Base-by-base conservation (phyloP, 2,329 filamentous ascomycete genomes). In the Xylariaceae sp. region DNA sequence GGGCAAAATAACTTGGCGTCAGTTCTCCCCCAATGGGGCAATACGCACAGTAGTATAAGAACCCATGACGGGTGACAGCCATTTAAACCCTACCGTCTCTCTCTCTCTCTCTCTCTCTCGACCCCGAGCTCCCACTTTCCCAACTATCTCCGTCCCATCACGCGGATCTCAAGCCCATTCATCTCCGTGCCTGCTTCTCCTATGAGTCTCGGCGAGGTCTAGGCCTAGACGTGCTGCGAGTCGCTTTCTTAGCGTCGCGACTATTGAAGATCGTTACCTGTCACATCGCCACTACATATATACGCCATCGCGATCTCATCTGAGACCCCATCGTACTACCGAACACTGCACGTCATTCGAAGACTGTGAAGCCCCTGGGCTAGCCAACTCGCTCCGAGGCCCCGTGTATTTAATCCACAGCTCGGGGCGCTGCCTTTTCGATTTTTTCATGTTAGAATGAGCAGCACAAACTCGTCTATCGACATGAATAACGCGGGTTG, bases 401-500 rank as follows among this genome's bases (percentile, higher is more conserved):
- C 19, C 19, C 19, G 19, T 19, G 19, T 19, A 19, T 19, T 19
- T 19, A 19, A 19, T 19, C 19, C 19, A 19, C 19, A 19, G 19
- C 19, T 19, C 19, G 19, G 19, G 19, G 19, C 19, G 19, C 2
- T 2, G 19, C 19, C 19, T 19, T 19, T 37, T 1, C 26, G 37
- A 3, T 19, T 7, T 5, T 35, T 19, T 4, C 9, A 47, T 30
- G 9, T 27, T 8, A 49, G 7, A 30, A 60, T 60, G 58, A n/a
- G 37, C 31, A 40, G 39, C 47, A 26, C 29, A n/a, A 47, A 27
- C 35, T 46, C 55, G 29, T 56, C 58, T 4, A 29, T 42, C 27
- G 51, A 26, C 34, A 34, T 56, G 6, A 59, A 60, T n/a, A 42
- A 54, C 35, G 47, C n/a, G 4, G 58, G 51, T 29, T 56, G 56